These are phyloP conservation scores for Delphinella strobiligena DNA, from an alignment of 2,329 filamentous ascomycete genomes.

Conservation along the genomic window DNA sequence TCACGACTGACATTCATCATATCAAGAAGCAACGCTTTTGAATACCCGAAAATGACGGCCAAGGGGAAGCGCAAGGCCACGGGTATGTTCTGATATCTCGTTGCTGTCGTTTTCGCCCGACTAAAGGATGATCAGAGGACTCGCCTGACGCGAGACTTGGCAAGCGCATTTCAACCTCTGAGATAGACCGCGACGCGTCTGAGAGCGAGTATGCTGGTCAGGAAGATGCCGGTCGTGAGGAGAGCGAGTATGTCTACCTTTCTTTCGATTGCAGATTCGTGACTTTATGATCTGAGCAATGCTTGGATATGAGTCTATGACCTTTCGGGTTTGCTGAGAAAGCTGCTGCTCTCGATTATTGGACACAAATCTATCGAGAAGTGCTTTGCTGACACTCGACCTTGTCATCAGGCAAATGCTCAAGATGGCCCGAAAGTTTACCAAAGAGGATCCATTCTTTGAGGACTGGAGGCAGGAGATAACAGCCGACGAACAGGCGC, in stretches of 20 bases:
- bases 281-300: no score
- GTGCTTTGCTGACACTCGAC: no score
- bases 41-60: neutral
- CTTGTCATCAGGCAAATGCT: no score
- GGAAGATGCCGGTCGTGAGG: slow-evolving; percentile 8
- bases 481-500: neutral
- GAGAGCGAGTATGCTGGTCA: no score
- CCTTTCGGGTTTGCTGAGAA: no score
- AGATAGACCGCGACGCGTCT: neutral
- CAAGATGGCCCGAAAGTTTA: no score
- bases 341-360: no score
- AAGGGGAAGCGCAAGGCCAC: slow-evolving; percentile 6
- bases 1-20: neutral
- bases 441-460: slow-evolving; percentile 7
- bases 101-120: no score
- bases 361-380: no score
- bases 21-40: neutral
- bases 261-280: no score
- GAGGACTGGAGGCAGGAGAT: slow-evolving; percentile 4
- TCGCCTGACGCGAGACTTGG: neutral
- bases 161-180: neutral
- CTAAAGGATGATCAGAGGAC: no score
- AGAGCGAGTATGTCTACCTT: slow-evolving; percentile 11
- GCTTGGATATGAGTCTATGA: no score
- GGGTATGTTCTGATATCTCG: neutral